These are phyloP conservation scores for Magnolia kwangsiensis DNA, from an alignment of 164 flowering plant species.

Conservation along the genomic window DNA sequence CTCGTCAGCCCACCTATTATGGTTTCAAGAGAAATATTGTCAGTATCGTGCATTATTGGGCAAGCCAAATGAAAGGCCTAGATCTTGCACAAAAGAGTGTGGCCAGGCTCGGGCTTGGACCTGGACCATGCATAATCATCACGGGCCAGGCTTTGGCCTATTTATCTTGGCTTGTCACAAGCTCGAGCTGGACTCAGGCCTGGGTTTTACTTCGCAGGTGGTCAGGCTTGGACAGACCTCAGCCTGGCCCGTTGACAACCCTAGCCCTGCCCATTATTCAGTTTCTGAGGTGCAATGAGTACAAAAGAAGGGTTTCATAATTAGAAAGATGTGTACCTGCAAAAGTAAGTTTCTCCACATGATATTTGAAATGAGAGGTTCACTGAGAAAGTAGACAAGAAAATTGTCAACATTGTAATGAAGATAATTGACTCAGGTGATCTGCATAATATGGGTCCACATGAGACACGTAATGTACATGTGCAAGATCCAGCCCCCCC, in stretches of 20 bases:
- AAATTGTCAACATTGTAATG: background rate
- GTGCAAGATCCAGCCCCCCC: background rate
- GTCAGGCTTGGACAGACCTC: background rate
- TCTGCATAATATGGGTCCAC: background rate
- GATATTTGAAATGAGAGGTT: conserved; percentile 87
- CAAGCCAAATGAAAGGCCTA: too few species aligned
- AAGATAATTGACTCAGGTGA: background rate
- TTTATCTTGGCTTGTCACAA: too few species aligned
- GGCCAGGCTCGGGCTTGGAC: too few species aligned
- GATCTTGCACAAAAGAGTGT: too few species aligned
- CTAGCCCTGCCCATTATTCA: background rate
- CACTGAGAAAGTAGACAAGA: conserved; percentile 40
- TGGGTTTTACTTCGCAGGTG: background rate
- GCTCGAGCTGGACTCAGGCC: background rate
- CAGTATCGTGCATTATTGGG: too few species aligned
- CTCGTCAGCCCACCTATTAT: too few species aligned
- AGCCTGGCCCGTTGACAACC: background rate
- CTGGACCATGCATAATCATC: too few species aligned
- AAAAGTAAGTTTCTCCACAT: conserved; percentile 95
- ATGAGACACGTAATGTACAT: background rate
- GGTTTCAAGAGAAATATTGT: too few species aligned
- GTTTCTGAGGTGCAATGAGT: background rate
- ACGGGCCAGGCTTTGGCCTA: too few species aligned
- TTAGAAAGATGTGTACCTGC: conserved; percentile 48
- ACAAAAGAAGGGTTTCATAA: background rate